Base-by-base conservation (phyloP, 805 yeast species). In the Candida verbasci region DNA sequence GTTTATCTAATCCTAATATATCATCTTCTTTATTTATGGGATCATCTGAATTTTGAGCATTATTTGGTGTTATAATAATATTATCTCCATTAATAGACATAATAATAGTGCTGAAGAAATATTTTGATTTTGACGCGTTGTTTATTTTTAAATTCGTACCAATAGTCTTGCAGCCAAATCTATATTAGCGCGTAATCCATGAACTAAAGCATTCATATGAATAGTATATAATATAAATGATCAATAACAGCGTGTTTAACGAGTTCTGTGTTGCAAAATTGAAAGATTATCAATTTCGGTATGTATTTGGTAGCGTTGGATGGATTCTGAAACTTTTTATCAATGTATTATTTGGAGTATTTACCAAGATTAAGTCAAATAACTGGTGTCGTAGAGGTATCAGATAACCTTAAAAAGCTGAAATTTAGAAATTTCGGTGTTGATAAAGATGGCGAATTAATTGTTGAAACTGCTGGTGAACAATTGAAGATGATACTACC, bases 1-100 rank as follows among this genome's bases (percentile, higher is more conserved):
- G 59, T 32, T 60, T 53, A 34, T 65, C 71, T 16, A 61, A 51
- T 12, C 69, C 69, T 24, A 63, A 45, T 1, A 48, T 45, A 39
- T 59, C 65, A 21, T 46, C 53, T 29, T 36, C 37, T 17, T 36
- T 37, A 16, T 29, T 26, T 21, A 27, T 20, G 20, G 37, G 36
- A 33, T 33, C 17, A 18, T 33, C 17, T 9, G 16, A 7, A 7
- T 22, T 9, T 4, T 16, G 8, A 5, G 15, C 22, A 17, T 23
- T 12, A 14, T 15, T 15, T 5, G 34, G 24, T 14, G 10, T 24
- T 6, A 12, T 3, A 12, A 23, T 12, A 6, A 14, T 25, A 25
- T 15, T 10, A 12, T 6, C 6, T 3, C 16, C n/a, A 24, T 23
- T 22, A 9, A 9, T 3, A 11, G 34, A 31, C 34, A n/a, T n/a